Evolutionary conservation across 805 yeast genomes (phyloP).

Genomic region (Schwanniomyces pseudopolymorphus): DNA sequence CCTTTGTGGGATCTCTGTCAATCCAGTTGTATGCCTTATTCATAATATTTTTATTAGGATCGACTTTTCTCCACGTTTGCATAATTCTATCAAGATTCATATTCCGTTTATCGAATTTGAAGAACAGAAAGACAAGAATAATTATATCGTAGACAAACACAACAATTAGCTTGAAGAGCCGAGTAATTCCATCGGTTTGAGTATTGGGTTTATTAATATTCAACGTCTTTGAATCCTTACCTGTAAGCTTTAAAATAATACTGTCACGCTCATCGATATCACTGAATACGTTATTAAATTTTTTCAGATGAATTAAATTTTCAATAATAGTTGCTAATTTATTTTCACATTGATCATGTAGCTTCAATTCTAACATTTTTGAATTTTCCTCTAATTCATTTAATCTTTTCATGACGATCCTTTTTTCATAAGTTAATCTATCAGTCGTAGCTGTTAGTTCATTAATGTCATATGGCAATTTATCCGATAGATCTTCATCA

Average conservation of each 20-base stretch:
- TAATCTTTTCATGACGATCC: constrained; percentile 39
- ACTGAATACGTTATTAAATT: constrained; percentile 29
- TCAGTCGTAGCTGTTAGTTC: constrained; percentile 36
- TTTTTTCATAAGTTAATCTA: constrained; percentile 38
- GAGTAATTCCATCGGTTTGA: neutral
- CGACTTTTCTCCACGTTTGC: constrained; percentile 36
- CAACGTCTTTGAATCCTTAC: constrained; percentile 9
- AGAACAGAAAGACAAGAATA: constrained; percentile 28
- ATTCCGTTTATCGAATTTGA: constrained; percentile 38
- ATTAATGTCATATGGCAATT: constrained; percentile 26
- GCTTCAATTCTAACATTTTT: constrained; percentile 24
- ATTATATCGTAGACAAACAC: constrained; percentile 35
- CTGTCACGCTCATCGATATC: constrained; percentile 27
- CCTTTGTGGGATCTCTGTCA: constrained; percentile 19
- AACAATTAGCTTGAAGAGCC: constrained; percentile 20
- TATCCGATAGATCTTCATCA: constrained; percentile 28
- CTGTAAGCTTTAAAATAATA: constrained; percentile 27
- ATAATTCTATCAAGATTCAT: constrained; percentile 45
- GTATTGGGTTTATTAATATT: constrained; percentile 9
- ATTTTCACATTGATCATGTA: constrained; percentile 24
- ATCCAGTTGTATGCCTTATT: constrained; percentile 35
- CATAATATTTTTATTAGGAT: constrained; percentile 39
- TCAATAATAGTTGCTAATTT: constrained; percentile 27
- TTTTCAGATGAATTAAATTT: constrained; percentile 26
- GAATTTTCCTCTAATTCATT: constrained; percentile 40